Evolutionary conservation across 257 asterid species (phyloP).

Genomic region (Rubia yunnanensis): DNA sequence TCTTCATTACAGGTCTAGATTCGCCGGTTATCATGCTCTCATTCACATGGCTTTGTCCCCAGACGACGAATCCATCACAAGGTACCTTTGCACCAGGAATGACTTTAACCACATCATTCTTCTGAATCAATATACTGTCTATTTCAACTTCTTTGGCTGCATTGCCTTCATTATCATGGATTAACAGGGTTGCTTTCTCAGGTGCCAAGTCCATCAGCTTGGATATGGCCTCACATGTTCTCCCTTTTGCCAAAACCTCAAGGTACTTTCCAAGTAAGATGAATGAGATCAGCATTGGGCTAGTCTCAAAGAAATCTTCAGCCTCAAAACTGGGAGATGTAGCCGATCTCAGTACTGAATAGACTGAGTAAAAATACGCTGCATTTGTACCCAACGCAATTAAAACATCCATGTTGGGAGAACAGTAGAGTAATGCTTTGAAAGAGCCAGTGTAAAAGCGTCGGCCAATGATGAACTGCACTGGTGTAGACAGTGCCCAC

Average conservation of each 20-base stretch:
- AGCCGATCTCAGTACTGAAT: slow-evolving; percentile 35
- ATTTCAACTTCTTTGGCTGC: slow-evolving; percentile 50
- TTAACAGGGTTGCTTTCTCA: slow-evolving; percentile 23
- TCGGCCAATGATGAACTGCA: slow-evolving; percentile 36
- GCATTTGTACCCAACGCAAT: slow-evolving; percentile 42
- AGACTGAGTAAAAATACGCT: slow-evolving; percentile 40
- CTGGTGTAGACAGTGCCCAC: slow-evolving; percentile 34
- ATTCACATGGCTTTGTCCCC: slow-evolving; percentile 43
- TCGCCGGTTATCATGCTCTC: slow-evolving; percentile 59
- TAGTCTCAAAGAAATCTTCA: slow-evolving; percentile 39
- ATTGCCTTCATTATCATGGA: slow-evolving; percentile 30
- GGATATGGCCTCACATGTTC: slow-evolving; percentile 38
- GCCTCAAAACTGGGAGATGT: slow-evolving; percentile 25
- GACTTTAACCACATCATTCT: slow-evolving; percentile 48
- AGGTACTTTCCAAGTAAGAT: slow-evolving; percentile 39
- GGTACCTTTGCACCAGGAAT: slow-evolving; percentile 70
- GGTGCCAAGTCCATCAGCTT: slow-evolving; percentile 71
- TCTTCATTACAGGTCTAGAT: slow-evolving; percentile 51
- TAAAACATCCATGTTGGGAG: slow-evolving; percentile 41
- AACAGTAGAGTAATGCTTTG: slow-evolving; percentile 30
- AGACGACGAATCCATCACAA: slow-evolving; percentile 56
- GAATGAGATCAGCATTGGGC: slow-evolving; percentile 39
- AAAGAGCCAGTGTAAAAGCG: slow-evolving; percentile 32
- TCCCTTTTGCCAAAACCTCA: slow-evolving; percentile 36
- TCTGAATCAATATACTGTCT: slow-evolving; percentile 56